phyloP scores from a whole-genome alignment of 768 basidiomycete genomes.

The Russula sp. region DNA sequence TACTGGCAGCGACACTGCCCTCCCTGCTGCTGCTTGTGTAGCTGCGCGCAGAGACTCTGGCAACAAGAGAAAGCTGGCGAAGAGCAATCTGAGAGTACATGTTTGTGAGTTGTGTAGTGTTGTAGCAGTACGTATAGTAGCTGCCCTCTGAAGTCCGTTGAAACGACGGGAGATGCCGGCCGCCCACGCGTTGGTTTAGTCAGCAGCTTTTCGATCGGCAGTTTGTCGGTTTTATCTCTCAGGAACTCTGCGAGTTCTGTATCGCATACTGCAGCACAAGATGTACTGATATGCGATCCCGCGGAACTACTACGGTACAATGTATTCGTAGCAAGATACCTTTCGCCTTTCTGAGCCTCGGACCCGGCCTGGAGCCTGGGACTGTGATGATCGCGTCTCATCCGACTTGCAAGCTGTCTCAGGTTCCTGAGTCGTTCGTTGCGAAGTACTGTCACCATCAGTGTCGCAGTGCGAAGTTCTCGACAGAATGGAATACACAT shows the following conservation, averaged over 20 bases:
- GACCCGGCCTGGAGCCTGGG: background rate
- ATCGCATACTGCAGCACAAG: background rate
- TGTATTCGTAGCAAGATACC: background rate
- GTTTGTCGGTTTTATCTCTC: background rate
- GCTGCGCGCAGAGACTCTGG: constrained; percentile 36
- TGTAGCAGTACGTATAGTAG: constrained; percentile 8
- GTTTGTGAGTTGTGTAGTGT: constrained; percentile 30
- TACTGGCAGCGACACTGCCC: constrained; percentile 60
- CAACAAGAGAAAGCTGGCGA: constrained; percentile 44
- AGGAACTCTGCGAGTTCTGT: background rate
- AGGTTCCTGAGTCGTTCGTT: too few species aligned
- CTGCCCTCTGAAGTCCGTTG: background rate
- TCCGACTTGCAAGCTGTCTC: too few species aligned
- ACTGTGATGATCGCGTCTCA: background rate
- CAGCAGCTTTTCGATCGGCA: background rate
- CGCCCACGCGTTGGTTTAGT: background rate
- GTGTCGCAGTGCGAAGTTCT: background rate
- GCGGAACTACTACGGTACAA: background rate
- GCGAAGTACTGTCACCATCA: background rate
- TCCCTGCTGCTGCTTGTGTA: constrained; percentile 45
- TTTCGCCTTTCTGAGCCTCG: background rate
- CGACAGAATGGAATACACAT: background rate
- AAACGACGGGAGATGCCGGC: background rate
- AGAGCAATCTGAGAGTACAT: constrained; percentile 45
- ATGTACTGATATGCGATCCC: background rate